Base-by-base conservation (phyloP, 1,284 basidiomycete species). In the Veloboletus limbatus region DNA sequence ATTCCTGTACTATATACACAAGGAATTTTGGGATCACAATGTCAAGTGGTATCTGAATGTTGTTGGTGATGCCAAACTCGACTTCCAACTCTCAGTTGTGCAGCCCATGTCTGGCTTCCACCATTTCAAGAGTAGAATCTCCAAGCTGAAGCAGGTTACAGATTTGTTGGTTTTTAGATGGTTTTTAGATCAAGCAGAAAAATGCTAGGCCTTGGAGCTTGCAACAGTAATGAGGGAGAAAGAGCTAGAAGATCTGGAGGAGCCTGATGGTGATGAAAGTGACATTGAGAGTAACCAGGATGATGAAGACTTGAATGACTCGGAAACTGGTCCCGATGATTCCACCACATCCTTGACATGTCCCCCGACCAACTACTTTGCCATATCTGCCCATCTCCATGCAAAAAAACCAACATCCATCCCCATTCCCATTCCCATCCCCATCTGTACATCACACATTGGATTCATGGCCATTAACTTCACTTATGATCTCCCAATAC, bases 101-200 rank as follows among this genome's bases (percentile, higher is more conserved):
- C 49, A 44, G 14, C 43, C 47, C 4, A 28, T 26, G 3, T 13
- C 47, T 0, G 28, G 49, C 3, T 40, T 9, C 17, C n/a, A 21
- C 11, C 50, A 49, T 20, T 52, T 51, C 28, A 37, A 45, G 10
- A 25, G 8, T 13, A 28, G 47, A 2, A 44, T 51, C n/a, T 49
- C 42, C 2, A 44, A 35, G 20, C 8, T 49, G 13, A 49, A 49
- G 27, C 47, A 49, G 14, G 33, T 34, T 1, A 21, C 18, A n/a
- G n/a, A n/a, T n/a, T n/a, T n/a, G n/a, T n/a, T n/a, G n/a, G n/a
- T n/a, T n/a, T n/a, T n/a, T n/a, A n/a, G n/a, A n/a, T n/a, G n/a
- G n/a, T n/a, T n/a, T n/a, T n/a, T n/a, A n/a, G n/a, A n/a, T n/a
- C n/a, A n/a, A n/a, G n/a, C n/a, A n/a, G n/a, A n/a, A n/a, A n/a